phyloP scores from a whole-genome alignment of 78 protist species.

The Isochrysis galbana region DNA sequence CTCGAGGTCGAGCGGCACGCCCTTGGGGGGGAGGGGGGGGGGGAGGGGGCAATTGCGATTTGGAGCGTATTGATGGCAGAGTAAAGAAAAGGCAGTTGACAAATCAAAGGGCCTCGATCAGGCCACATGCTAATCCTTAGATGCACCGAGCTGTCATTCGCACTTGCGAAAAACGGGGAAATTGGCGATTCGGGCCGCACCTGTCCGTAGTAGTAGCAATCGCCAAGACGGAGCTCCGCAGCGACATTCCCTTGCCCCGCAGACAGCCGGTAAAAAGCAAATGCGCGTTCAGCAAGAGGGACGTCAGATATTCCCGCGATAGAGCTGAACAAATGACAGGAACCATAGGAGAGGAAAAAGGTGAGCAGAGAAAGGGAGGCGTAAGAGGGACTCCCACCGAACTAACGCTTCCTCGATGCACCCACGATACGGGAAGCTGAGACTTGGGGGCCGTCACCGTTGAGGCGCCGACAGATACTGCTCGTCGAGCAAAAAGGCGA shows the following conservation, averaged over 20 bases:
- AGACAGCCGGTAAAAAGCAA: slow-evolving; percentile 30
- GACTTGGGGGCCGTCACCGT: too few relatives aligned
- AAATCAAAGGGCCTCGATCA: too few relatives aligned
- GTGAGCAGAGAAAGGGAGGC: neutral
- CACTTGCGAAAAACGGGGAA: neutral
- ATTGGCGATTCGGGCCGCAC: neutral
- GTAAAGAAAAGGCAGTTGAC: neutral
- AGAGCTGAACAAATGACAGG: too few relatives aligned
- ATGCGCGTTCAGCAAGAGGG: neutral
- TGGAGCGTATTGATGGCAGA: neutral
- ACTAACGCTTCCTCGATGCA: too few relatives aligned
- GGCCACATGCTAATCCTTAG: too few relatives aligned
- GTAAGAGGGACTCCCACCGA: neutral
- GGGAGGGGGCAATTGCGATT: neutral
- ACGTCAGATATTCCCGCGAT: neutral
- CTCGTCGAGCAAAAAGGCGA: slow-evolving; percentile 71
- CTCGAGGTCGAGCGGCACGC: neutral
- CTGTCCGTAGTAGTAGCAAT: slow-evolving; percentile 76
- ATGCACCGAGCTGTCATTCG: neutral
- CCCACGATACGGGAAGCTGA: too few relatives aligned
- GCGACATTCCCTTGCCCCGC: slow-evolving; percentile 68
- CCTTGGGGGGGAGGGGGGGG: neutral
- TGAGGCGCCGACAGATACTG: neutral
- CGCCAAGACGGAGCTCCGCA: slow-evolving; percentile 79
- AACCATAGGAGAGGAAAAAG: too few relatives aligned